Evolutionary conservation across 176 grass and related monocot genomes (phyloP).

Genomic region (Miscanthus lutarioriparius): DNA sequence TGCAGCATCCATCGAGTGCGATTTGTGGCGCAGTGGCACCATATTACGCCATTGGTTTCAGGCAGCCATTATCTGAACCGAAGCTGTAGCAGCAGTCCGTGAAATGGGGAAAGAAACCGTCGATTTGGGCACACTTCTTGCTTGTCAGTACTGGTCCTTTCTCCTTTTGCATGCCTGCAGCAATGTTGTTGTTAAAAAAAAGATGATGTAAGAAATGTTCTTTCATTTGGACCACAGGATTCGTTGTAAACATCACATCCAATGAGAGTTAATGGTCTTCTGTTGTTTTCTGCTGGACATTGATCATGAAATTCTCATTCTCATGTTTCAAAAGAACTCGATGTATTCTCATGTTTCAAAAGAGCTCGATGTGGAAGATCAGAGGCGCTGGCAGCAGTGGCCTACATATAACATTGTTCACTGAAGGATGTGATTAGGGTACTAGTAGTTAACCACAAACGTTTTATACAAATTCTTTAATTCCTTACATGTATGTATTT

Average conservation of each 20-base stretch:
- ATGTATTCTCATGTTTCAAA: background rate
- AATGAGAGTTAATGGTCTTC: background rate
- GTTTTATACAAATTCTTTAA: no score
- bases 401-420: no score
- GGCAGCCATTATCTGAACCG: constrained; percentile 17
- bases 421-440: no score
- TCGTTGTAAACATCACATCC: background rate
- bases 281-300: background rate
- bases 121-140: background rate
- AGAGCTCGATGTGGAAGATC: background rate
- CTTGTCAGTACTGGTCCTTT: background rate
- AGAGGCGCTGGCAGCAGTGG: no score
- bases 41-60: background rate
- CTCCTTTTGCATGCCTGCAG: constrained; percentile 1
- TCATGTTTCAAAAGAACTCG: no score
- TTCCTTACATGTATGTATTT: no score
- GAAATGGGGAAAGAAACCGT: background rate
- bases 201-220: background rate
- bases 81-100: constrained; percentile 1
- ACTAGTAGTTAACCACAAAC: no score
- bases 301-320: background rate
- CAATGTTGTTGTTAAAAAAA: constrained; percentile 14
- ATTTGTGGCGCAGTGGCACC: background rate
- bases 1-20: background rate
- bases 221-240: constrained; percentile 17